Evolutionary conservation across 2,329 filamentous ascomycete species (phyloP).

Genomic region (Epichloe gansuensis): DNA sequence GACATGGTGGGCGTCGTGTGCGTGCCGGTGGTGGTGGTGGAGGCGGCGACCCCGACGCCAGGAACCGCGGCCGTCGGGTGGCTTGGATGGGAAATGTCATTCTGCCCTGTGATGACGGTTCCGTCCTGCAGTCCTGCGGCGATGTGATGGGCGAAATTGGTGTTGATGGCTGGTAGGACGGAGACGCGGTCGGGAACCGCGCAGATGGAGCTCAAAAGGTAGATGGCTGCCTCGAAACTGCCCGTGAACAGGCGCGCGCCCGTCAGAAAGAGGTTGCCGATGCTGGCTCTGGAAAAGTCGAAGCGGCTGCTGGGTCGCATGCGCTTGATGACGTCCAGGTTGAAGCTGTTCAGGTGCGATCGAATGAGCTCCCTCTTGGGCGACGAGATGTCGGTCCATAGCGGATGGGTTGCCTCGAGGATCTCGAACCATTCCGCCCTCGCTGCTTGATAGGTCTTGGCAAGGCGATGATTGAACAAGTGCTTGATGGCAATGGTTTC

Average conservation of each 20-base stretch:
- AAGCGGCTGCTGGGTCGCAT: conserved; percentile 60
- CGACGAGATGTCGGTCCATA: conserved; percentile 61
- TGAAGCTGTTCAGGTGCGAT: conserved; percentile 62
- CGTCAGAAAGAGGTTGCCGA: conserved; percentile 70
- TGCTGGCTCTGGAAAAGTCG: conserved; percentile 62
- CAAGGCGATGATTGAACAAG: conserved; percentile 79
- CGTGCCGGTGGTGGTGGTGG: conserved; percentile 9
- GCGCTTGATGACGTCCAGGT: conserved; percentile 66
- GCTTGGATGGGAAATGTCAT: conserved; percentile 78
- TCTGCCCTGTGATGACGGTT: conserved; percentile 74
- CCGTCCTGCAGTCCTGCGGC: conserved; percentile 69
- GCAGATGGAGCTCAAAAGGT: conserved; percentile 76
- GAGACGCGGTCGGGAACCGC: conserved; percentile 63
- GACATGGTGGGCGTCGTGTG: conserved; percentile 16
- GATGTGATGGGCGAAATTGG: conserved; percentile 92
- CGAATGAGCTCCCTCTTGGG: conserved; percentile 67
- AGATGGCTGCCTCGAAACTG: conserved; percentile 84
- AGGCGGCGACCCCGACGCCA: conserved; percentile 12
- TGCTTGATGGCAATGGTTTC: conserved; percentile 65
- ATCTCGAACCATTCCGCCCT: conserved; percentile 77
- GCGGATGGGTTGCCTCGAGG: conserved; percentile 63
- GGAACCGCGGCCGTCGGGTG: conserved; percentile 39
- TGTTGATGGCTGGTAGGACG: conserved; percentile 84
- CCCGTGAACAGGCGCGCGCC: conserved; percentile 84
- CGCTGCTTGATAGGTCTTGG: conserved; percentile 44